A percentile compares a stretch with the other conserved stretches of the same genome.
phyloP scores from a whole-genome alignment of 2,329 filamentous ascomycete species.

The Aureobasidium sp. region DNA sequence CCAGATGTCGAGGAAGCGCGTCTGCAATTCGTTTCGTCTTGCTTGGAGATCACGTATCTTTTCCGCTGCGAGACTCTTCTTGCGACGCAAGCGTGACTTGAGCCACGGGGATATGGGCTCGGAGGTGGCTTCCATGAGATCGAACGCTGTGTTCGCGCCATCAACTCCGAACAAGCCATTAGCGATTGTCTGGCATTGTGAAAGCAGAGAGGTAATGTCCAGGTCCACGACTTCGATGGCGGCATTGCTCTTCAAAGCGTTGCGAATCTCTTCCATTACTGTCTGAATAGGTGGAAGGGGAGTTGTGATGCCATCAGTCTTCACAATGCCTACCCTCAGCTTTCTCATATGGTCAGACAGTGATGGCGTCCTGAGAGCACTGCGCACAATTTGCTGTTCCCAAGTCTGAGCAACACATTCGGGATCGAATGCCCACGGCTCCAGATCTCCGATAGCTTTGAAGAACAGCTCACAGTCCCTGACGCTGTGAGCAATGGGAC shows the following conservation, averaged over 20 bases:
- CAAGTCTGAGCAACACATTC: slow-evolving; percentile 35
- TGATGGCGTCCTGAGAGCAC: neutral
- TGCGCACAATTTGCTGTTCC: slow-evolving; percentile 22
- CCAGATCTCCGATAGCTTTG: slow-evolving; percentile 44
- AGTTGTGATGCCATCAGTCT: slow-evolving; percentile 42
- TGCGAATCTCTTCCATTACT: slow-evolving; percentile 39
- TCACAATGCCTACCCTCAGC: slow-evolving; percentile 41
- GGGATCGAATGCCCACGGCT: slow-evolving; percentile 43
- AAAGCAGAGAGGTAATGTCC: slow-evolving; percentile 44
- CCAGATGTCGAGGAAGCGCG: slow-evolving; percentile 52
- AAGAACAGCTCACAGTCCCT: slow-evolving; percentile 48
- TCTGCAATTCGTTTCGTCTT: slow-evolving; percentile 44
- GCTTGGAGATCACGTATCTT: slow-evolving; percentile 47
- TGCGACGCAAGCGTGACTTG: slow-evolving; percentile 42
- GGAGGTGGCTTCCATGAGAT: slow-evolving; percentile 46
- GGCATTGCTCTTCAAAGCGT: slow-evolving; percentile 25
- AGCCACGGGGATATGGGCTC: slow-evolving; percentile 56
- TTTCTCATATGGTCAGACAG: neutral
- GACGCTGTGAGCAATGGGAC: slow-evolving; percentile 40
- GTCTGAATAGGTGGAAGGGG: slow-evolving; percentile 45
- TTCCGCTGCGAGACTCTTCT: slow-evolving; percentile 39
- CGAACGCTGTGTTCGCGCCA: slow-evolving; percentile 48
- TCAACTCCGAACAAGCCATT: slow-evolving; percentile 53
- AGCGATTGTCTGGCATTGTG: slow-evolving; percentile 48
- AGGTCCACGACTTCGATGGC: slow-evolving; percentile 51